A percentile compares a stretch with the other conserved stretches of the same genome.
Conservation (phyloP, 305 asterid genomes). For the Fraxinus velutina region DNA sequence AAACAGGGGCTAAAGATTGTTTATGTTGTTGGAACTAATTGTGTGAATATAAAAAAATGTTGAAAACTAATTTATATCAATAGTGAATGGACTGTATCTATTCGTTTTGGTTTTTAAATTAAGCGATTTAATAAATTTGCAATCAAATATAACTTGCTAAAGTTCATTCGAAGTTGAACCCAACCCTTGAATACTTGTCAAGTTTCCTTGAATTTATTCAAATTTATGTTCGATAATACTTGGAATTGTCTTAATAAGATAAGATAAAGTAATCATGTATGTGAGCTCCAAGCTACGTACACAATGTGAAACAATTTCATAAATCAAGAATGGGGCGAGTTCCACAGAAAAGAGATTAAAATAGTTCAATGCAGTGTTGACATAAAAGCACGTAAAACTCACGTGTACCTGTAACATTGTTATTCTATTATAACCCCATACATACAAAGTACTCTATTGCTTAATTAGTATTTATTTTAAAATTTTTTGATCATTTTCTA, state of each 20-base stretch:
- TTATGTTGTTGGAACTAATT: background rate
- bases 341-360: too few relatives aligned
- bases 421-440: background rate
- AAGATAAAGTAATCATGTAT: background rate
- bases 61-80: background rate
- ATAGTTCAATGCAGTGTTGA: too few relatives aligned
- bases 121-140: background rate
- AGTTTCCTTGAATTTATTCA: background rate
- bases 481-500: too few relatives aligned
- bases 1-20: background rate
- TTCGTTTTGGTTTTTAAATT: too few relatives aligned
- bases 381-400: too few relatives aligned
- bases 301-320: background rate
- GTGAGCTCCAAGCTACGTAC: too few relatives aligned
- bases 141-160: background rate
- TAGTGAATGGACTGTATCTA: background rate
- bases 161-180: background rate
- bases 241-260: too few relatives aligned
- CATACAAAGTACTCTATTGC: background rate
- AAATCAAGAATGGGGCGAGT: background rate
- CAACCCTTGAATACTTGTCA: background rate
- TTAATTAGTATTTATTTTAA: too few relatives aligned
- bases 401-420: too few relatives aligned
- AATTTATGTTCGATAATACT: background rate
- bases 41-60: background rate